These are phyloP conservation scores for Pinus tabuliformis DNA, from an alignment of 75 land plant genomes.

Conservation along the genomic window DNA sequence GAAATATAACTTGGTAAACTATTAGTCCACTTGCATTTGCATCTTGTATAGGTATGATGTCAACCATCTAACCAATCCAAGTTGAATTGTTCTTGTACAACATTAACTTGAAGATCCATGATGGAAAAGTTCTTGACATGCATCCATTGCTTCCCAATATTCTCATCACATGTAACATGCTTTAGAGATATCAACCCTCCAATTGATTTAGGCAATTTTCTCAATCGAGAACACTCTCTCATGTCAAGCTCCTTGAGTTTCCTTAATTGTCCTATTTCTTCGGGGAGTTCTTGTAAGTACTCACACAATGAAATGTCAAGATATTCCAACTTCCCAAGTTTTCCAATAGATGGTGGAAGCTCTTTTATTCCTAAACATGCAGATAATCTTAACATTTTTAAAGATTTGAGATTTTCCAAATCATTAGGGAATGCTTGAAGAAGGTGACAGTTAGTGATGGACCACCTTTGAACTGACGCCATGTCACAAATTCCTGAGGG, in stretches of 20 bases:
- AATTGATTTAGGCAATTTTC: constrained; percentile 28
- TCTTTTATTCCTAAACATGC: constrained; percentile 37
- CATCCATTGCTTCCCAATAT: background rate
- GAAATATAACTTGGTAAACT: too few relatives aligned
- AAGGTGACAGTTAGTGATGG: constrained; percentile 53
- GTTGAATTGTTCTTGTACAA: constrained; percentile 33
- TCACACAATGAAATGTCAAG: constrained; percentile 52
- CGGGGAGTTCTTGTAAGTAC: constrained; percentile 35
- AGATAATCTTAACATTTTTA: constrained; percentile 38
- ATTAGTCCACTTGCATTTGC: too few relatives aligned
- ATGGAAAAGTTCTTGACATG: constrained; percentile 10
- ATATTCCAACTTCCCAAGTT: constrained; percentile 34
- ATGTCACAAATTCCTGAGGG: constrained; percentile 36
- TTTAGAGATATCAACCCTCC: background rate
- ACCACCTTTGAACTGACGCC: constrained; percentile 20
- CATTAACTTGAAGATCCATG: constrained; percentile 37
- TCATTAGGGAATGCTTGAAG: constrained; percentile 37
- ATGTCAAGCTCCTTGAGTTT: constrained; percentile 62
- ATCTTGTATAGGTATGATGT: background rate
- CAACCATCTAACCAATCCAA: constrained; percentile 57
- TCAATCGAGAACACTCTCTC: constrained; percentile 47
- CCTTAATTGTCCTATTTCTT: constrained; percentile 24
- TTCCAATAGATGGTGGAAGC: constrained; percentile 39
- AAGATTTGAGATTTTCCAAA: constrained; percentile 25
- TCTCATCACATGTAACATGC: constrained; percentile 6